Conservation (phyloP, 1,139 yeast species). For the Protomyces inouyei region DNA sequence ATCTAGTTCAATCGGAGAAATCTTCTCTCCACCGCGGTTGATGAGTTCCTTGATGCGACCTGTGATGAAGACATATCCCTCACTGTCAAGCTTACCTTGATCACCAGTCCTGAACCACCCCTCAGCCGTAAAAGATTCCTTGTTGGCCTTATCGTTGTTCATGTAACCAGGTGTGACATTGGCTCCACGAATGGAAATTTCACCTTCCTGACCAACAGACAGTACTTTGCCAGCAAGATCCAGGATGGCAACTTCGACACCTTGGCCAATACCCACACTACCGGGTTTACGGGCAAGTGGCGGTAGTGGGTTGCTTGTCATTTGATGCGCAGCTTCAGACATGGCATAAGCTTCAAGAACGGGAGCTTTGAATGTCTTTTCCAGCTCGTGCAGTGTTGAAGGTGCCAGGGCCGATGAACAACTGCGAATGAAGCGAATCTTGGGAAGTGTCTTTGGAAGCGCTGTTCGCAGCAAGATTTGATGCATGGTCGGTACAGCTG, state of each 20-base stretch:
- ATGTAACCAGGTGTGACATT: slow-evolving; percentile 68
- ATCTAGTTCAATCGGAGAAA: slow-evolving; percentile 62
- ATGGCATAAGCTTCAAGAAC: slow-evolving; percentile 72
- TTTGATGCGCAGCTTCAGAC: slow-evolving; percentile 70
- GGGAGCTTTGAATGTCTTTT: slow-evolving; percentile 54
- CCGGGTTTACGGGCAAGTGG: slow-evolving; percentile 62
- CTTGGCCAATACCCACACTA: slow-evolving; percentile 66
- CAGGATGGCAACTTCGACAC: slow-evolving; percentile 52
- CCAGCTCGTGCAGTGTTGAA: slow-evolving; percentile 53
- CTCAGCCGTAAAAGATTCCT: slow-evolving; percentile 53
- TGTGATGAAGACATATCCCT: slow-evolving; percentile 55
- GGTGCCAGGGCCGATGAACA: slow-evolving; percentile 67
- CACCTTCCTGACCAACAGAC: slow-evolving; percentile 54
- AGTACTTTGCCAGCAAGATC: slow-evolving; percentile 48
- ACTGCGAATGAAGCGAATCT: slow-evolving; percentile 59
- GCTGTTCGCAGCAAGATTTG: slow-evolving; percentile 53
- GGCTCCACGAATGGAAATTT: slow-evolving; percentile 58
- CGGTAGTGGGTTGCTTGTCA: slow-evolving; percentile 64
- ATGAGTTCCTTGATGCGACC: slow-evolving; percentile 65
- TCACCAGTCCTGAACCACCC: slow-evolving; percentile 70
- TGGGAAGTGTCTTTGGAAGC: slow-evolving; percentile 49
- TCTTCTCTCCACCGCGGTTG: slow-evolving; percentile 66
- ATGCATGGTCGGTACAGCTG: slow-evolving; percentile 71
- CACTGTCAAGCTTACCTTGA: slow-evolving; percentile 58
- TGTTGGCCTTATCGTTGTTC: slow-evolving; percentile 62